Evolutionary conservation across 352 stramenopile species (phyloP).

Genomic region (Globisporangium acanthophoron): DNA sequence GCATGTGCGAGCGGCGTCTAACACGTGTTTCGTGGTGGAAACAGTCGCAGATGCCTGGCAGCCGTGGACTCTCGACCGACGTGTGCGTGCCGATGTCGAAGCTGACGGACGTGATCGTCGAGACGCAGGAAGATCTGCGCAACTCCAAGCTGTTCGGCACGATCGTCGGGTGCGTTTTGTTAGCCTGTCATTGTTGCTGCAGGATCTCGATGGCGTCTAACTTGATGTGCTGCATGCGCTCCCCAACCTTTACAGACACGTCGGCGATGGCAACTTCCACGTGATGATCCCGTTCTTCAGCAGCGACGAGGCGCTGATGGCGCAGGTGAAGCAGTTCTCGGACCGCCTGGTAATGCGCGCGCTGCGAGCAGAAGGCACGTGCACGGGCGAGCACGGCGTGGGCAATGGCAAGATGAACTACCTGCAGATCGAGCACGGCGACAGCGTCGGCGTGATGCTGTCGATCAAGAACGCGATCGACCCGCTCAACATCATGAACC

Average conservation of each 20-base stretch:
- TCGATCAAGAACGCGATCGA: conserved; percentile 94
- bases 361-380: conserved; percentile 92
- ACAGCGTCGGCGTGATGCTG: conserved; percentile 91
- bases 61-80: conserved; percentile 90
- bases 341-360: conserved; percentile 77
- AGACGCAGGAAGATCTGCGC: conserved; percentile 90
- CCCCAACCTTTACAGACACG: conserved; percentile 33
- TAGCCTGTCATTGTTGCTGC: not conserved
- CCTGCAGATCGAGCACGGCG: conserved; percentile 87
- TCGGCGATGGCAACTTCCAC: conserved; percentile 98
- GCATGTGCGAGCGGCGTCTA: not conserved
- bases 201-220: not conserved
- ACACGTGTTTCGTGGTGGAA: conserved; percentile 1
- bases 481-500: conserved; percentile 96
- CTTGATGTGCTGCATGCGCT: not conserved
- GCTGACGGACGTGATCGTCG: conserved; percentile 91
- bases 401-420: conserved; percentile 95
- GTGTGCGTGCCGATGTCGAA: conserved; percentile 95
- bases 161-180: conserved; percentile 75
- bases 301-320: conserved; percentile 81
- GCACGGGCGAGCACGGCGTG: conserved; percentile 97
- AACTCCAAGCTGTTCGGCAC: conserved; percentile 86
- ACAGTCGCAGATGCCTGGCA: conserved; percentile 74
- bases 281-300: conserved; percentile 92
- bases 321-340: conserved; percentile 87